Evolutionary conservation across 2,329 filamentous ascomycete species (phyloP), one percentile per base, ranked within the genome.

Genomic region (Apiospora phragmitis): DNA sequence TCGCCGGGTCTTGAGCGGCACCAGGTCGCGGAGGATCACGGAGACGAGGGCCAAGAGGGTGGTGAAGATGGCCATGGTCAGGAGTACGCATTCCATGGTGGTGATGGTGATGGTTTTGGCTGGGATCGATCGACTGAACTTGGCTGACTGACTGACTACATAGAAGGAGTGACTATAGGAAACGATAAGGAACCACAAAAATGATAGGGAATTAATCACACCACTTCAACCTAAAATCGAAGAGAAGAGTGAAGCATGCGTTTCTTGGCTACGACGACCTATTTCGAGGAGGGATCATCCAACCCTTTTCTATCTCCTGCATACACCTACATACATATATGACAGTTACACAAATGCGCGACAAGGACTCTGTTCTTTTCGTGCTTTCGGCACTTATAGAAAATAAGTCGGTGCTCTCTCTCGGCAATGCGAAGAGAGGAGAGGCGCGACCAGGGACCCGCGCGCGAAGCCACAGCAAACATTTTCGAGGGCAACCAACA

Each of bases 401-500:
- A 32, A 35, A 7, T 18, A 7, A 45, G 41, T 4, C 65, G 45
- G 43, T 42, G n/a, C 43, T 32, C 65, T 32, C 65, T 14, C 29
- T 32, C 41, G 65, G n/a, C 16, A 45, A 42, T 67, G 65, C 11
- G 21, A 9, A 43, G n/a, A 45, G 35, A 38, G 65, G n/a, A 45
- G 45, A 4, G 41, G 45, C 9, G 24, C 24, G 51, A 21, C n/a
- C n/a, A 59, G 3, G 24, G 45, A 3, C 21, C 65, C 65, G 29
- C 43, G 65, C 41, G 43, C 41, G 65, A 67, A 67, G 65, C 35
- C 41, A 45, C 41, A 45, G 32, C 65, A 67, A 45, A 42, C 41
- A 43, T 32, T 5, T 29, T 2, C 24, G 65, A 32, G 18, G 16
- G 16, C 16, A 45, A 45, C 65, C 65, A 45, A 45, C 24, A 29